Percentiles rank a stretch among this genome's conserved stretches.
Conservation (phyloP, 495 filamentous ascomycete genomes). For the Penicillium simplicissimum region DNA sequence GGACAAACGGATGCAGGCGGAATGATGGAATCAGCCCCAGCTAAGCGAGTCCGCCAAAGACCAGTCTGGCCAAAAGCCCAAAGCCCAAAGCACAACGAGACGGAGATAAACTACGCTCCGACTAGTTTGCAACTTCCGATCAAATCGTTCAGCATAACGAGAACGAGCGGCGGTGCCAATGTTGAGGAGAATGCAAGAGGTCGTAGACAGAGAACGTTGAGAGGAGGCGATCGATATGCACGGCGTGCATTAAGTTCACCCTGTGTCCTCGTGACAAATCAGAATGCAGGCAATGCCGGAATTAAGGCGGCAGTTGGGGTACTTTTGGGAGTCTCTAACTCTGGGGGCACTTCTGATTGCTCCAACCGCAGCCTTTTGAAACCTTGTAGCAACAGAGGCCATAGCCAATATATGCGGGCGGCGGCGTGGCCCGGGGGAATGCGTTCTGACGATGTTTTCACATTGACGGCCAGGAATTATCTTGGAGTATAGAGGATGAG, state of each 20-base stretch:
- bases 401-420: neutral
- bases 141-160: neutral
- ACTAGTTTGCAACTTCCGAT: neutral
- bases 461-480: too few species aligned
- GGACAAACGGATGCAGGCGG: neutral
- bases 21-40: neutral
- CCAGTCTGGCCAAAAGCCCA: neutral
- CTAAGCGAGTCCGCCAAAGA: neutral
- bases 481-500: neutral
- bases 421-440: neutral
- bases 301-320: neutral
- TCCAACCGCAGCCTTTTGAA: neutral
- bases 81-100: neutral
- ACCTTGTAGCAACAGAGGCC: neutral
- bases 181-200: neutral
- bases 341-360: neutral
- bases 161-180: neutral
- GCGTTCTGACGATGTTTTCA: too few species aligned
- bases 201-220: conserved; percentile 1
- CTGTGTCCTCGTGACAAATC: conserved; percentile 1
- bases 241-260: neutral
- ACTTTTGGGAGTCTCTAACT: too few species aligned
- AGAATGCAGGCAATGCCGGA: neutral
- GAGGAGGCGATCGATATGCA: neutral
- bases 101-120: neutral